Base-by-base conservation (phyloP, 495 filamentous ascomycete species). In the Neurospora sp. region DNA sequence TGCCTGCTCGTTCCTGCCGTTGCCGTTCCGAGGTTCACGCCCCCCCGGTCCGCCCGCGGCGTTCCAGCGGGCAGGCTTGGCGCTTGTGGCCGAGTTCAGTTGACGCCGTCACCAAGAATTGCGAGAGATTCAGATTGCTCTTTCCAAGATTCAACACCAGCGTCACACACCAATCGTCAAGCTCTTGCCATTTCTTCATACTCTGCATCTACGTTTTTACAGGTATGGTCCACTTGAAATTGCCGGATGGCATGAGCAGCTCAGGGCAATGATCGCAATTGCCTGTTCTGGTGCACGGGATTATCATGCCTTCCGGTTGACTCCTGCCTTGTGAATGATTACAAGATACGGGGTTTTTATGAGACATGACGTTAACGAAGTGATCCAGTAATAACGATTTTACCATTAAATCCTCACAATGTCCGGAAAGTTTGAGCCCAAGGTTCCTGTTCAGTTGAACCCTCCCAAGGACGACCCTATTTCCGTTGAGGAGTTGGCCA, bases 391-490 rank as follows among this genome's bases (percentile, higher is more conserved):
- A 9, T 35, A 35, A 2, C 9, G 3, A 16, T 9, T 37, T 16
- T 20, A 66, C 12, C 46, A 73, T 46, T 35, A 71, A 4, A 40
- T 40, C 70, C 37, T 54, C 74, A 78, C 73, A 39, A 90, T 91
- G 86, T 80, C 88, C 20, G 90, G 89, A 76, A 92, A 90, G 72
- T 98, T 98, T 79, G 90, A 91, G 74, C 96, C 96, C 74, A 98
- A 97, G 82, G 84, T 87, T 12, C 90, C 94, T 20, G 91, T 97
- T 72, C 82, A 91, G 76, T 90, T 99, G 69, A 86, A 91, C 71
- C 93, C 94, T 60, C 96, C 96, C 27, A 97, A 95, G 84, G 88
- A 94, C 76, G 95, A 98, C 79, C 89, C 87, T 11, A 97, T 98
- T 75, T 89, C 88, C 46, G 71, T 83, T 0, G 92, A 94, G 72